Percentiles rank a stretch among this genome's conserved stretches.
Conservation (phyloP, 129 eudicot genomes). For the Daucus carota region DH1_v3.0 NC_030389.2:31012001-31012500, state of each 20-base stretch:
- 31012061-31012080: background rate
- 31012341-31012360: constrained; percentile 52
- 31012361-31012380: constrained; percentile 55
- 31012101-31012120: background rate
- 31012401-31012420: constrained; percentile 35
- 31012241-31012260: constrained; percentile 27
- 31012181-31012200: constrained; percentile 13
- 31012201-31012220: constrained; percentile 27
- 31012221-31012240: constrained; percentile 21
- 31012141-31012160: background rate
- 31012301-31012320: constrained; percentile 29
- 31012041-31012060: background rate
- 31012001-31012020: background rate
- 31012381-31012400: constrained; percentile 62
- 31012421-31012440: constrained; percentile 13
- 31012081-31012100: background rate
- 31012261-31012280: constrained; percentile 70
- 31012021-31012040: background rate
- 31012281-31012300: constrained; percentile 32
- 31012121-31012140: background rate
- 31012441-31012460: constrained; percentile 25
- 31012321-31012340: constrained; percentile 20
- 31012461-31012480: constrained; percentile 12
- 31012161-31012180: constrained; percentile 1
- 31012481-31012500: background rate